Conservation (phyloP, 2,329 filamentous ascomycete species). For the Escovopsis sp. region DNA sequence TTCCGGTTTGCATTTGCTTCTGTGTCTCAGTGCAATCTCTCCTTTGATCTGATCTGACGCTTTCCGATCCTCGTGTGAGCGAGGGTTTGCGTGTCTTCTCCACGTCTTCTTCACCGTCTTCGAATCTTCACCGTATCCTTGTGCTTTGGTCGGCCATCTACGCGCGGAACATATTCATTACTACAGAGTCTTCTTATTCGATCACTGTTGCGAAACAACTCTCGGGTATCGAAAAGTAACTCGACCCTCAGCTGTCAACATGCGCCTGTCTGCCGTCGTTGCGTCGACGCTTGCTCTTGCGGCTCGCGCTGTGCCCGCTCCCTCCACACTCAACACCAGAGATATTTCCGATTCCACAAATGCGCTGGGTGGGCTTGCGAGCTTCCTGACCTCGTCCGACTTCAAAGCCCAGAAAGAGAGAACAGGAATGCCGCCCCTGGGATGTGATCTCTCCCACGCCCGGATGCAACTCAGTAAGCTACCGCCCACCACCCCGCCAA, state of each 20-base stretch:
- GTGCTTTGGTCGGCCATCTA: not conserved
- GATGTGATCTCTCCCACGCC: conserved; percentile 41
- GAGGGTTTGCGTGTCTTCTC: not conserved
- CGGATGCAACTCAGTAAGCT: conserved; percentile 33
- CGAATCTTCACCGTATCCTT: too few species aligned
- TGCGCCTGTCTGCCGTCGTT: conserved; percentile 36
- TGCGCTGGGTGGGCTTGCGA: conserved; percentile 33
- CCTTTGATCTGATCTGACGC: conserved; percentile 1
- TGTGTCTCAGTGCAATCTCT: conserved; percentile 7
- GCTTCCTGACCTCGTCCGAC: conserved; percentile 47
- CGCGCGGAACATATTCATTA: not conserved
- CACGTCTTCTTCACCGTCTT: not conserved
- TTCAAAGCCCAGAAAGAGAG: conserved; percentile 36
- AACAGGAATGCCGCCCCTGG: conserved; percentile 23
- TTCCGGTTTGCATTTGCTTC: conserved; percentile 6
- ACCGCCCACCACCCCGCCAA: not conserved
- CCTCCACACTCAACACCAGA: conserved; percentile 22
- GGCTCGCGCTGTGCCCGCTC: conserved; percentile 31
- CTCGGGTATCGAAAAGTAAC: not conserved
- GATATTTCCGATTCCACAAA: conserved; percentile 22
- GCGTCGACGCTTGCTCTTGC: conserved; percentile 29
- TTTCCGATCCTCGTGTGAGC: not conserved
- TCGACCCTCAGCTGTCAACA: conserved; percentile 17
- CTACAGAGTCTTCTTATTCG: too few species aligned
- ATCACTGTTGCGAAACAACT: not conserved